phyloP scores from a whole-genome alignment of 768 basidiomycete genomes.

The Tricholoma sp. region DNA sequence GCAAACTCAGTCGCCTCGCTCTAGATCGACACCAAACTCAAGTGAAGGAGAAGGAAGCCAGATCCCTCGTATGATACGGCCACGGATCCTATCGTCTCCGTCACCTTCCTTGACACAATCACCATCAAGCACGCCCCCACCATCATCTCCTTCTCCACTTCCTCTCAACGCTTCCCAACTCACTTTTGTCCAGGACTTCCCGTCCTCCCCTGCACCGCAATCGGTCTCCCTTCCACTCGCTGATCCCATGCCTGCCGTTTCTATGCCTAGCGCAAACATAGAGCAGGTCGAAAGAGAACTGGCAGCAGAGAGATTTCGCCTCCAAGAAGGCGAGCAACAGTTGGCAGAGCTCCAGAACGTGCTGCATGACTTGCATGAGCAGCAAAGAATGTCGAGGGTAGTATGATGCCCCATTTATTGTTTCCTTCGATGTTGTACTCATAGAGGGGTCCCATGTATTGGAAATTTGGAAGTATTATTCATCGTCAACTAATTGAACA shows the following conservation, averaged over 20 bases:
- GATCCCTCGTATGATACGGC: slow-evolving; percentile 1
- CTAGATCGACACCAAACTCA: not conserved
- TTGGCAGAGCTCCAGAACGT: not conserved
- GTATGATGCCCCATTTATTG: not conserved
- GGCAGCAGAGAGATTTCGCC: not conserved
- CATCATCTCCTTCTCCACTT: not conserved
- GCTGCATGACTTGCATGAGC: not conserved
- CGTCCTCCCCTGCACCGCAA: not conserved
- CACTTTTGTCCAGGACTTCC: not conserved
- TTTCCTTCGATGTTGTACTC: not conserved
- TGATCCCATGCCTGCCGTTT: not conserved
- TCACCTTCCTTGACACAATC: not conserved
- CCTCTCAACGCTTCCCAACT: not conserved
- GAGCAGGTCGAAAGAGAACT: not conserved
- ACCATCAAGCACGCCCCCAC: not conserved
- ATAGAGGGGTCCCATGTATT: too few species aligned
- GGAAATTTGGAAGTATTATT: too few species aligned
- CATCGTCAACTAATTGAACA: too few species aligned
- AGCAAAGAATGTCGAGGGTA: not conserved
- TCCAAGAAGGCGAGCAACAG: not conserved
- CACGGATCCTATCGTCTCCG: not conserved
- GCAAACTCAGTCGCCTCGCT: not conserved
- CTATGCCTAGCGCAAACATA: not conserved
- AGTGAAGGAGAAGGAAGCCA: not conserved
- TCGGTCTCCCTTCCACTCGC: not conserved